Conservation (phyloP, 169 alveolate species). For the Blepharisma undulans region DNA sequence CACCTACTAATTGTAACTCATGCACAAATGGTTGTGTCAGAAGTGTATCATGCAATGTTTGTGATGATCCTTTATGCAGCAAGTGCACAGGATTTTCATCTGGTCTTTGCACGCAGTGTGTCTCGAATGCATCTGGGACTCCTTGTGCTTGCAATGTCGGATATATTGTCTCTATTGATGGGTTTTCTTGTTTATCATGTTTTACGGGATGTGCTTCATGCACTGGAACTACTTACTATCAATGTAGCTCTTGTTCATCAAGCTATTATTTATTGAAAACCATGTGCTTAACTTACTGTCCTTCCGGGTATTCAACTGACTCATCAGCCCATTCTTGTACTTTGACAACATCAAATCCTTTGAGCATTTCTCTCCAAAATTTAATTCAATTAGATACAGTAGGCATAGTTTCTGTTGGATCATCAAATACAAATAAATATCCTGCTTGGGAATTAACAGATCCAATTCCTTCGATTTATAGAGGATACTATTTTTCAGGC, state of each 20-base stretch:
- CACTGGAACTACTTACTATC: background rate
- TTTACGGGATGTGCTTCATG: background rate
- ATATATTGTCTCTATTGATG: background rate
- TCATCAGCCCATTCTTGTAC: background rate
- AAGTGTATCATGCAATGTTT: background rate
- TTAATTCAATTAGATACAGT: background rate
- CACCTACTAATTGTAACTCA: background rate
- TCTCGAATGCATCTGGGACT: background rate
- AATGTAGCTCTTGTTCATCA: background rate
- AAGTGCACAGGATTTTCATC: background rate
- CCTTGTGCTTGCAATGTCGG: background rate
- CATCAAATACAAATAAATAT: background rate
- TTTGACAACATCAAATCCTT: background rate
- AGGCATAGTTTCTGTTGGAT: background rate
- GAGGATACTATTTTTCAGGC: constrained; percentile 24
- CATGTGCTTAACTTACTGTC: background rate
- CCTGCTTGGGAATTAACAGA: constrained; percentile 15
- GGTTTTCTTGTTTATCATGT: background rate
- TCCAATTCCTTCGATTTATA: background rate
- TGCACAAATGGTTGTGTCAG: background rate
- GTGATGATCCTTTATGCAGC: background rate
- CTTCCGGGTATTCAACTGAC: constrained; percentile 13
- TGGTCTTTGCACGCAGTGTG: background rate
- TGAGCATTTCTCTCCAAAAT: background rate
- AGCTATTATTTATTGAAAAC: background rate